Conservation (phyloP, 805 yeast species). For the Yarrowia porcina region DNA sequence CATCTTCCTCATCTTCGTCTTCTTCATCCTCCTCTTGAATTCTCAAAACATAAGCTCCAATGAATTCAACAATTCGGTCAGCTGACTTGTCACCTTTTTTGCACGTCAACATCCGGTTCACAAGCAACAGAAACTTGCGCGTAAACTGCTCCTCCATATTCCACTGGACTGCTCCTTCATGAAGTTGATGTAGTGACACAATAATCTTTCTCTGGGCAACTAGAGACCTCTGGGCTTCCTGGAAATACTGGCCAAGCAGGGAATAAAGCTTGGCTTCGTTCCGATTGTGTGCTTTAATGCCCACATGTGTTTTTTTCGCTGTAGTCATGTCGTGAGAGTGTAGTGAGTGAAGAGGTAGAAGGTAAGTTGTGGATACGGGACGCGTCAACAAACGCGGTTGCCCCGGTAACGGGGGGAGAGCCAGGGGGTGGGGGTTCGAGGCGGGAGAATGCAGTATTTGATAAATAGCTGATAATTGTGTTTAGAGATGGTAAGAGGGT, state of each 20-base stretch:
- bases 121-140: slow-evolving; percentile 54
- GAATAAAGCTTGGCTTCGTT: slow-evolving; percentile 26
- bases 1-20: slow-evolving; percentile 36
- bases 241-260: slow-evolving; percentile 57
- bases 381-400: slow-evolving; percentile 22
- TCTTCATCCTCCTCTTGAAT: slow-evolving; percentile 32
- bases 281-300: neutral
- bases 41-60: slow-evolving; percentile 55
- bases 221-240: slow-evolving; percentile 69
- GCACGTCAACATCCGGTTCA: slow-evolving; percentile 63
- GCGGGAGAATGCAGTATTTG: neutral
- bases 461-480: neutral
- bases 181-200: slow-evolving; percentile 54
- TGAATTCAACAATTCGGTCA: slow-evolving; percentile 69
- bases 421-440: neutral
- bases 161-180: slow-evolving; percentile 51
- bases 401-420: neutral
- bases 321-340: slow-evolving; percentile 1
- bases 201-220: slow-evolving; percentile 77
- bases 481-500: no score
- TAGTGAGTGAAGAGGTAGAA: neutral
- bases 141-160: slow-evolving; percentile 59
- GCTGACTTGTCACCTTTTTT: slow-evolving; percentile 70
- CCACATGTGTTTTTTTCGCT: neutral
- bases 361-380: neutral